Evolutionary conservation across 2,329 filamentous ascomycete genomes (phyloP).

Genomic region (Beauveria sp.): DNA sequence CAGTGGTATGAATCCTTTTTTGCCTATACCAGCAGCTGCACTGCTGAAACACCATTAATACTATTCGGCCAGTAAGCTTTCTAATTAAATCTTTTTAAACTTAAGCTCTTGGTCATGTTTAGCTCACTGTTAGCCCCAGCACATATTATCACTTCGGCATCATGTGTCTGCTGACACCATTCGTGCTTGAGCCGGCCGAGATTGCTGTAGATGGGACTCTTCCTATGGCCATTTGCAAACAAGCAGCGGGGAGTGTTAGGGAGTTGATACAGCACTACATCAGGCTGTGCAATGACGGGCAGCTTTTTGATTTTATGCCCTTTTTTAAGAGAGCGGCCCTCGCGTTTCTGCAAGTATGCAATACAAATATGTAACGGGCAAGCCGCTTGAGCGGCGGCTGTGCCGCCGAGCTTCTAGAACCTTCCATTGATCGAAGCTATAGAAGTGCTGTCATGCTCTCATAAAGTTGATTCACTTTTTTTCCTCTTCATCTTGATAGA

Average conservation of each 20-base stretch:
- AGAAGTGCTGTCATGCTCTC: too few species aligned
- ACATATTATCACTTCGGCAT: constrained; percentile 4
- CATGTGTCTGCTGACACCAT: constrained; percentile 1
- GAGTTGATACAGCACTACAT: not conserved
- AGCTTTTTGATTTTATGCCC: not conserved
- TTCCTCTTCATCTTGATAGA: too few species aligned
- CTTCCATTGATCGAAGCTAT: too few species aligned
- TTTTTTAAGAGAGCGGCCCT: not conserved
- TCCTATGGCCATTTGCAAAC: not conserved
- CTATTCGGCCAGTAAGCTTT: constrained; percentile 3
- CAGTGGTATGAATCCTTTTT: constrained; percentile 5
- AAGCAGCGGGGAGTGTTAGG: not conserved
- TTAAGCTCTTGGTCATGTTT: not conserved
- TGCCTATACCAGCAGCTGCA: not conserved
- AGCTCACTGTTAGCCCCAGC: not conserved
- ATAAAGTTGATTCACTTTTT: too few species aligned
- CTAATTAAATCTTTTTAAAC: too few species aligned
- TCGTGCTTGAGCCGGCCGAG: not conserved
- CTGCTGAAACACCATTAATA: not conserved
- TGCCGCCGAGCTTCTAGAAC: too few species aligned
- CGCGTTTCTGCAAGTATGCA: not conserved
- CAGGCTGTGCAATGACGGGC: not conserved
- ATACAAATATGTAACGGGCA: not conserved
- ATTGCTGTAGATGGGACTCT: not conserved
- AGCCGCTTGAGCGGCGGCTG: too few species aligned